Evolutionary conservation across 2,329 filamentous ascomycete species (phyloP).

Genomic region (Fusarium nygamai): DNA sequence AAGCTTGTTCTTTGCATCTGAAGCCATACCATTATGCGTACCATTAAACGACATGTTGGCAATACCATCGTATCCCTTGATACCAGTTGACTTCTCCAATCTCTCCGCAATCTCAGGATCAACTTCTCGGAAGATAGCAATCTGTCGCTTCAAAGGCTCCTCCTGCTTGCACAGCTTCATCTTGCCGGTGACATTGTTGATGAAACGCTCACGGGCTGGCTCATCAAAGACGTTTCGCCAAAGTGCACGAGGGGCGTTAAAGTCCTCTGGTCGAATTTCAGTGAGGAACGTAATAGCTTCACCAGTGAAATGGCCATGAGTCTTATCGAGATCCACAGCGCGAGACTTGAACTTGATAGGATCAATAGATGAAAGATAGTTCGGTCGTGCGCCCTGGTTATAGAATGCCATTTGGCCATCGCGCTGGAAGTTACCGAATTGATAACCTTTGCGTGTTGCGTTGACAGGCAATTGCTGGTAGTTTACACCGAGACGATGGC

Average conservation of each 20-base stretch:
- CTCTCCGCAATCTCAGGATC: slow-evolving; percentile 65
- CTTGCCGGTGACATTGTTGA: slow-evolving; percentile 69
- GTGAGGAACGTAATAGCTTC: slow-evolving; percentile 31
- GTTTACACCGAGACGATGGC: slow-evolving; percentile 71
- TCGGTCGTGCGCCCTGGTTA: slow-evolving; percentile 28
- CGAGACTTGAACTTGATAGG: slow-evolving; percentile 24
- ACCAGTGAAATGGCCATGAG: slow-evolving; percentile 22
- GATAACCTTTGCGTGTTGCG: background rate
- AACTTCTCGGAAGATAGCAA: slow-evolving; percentile 72
- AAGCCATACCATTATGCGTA: slow-evolving; percentile 7
- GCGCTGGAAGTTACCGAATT: slow-evolving; percentile 25
- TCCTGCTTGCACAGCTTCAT: slow-evolving; percentile 67
- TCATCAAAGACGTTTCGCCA: slow-evolving; percentile 21
- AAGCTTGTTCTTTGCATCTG: background rate
- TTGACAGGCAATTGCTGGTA: slow-evolving; percentile 56
- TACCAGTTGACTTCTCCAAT: slow-evolving; percentile 70
- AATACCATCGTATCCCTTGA: slow-evolving; percentile 31
- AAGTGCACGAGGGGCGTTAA: slow-evolving; percentile 9
- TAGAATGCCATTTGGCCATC: slow-evolving; percentile 32
- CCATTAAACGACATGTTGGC: slow-evolving; percentile 6
- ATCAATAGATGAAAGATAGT: slow-evolving; percentile 24
- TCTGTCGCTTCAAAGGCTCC: slow-evolving; percentile 71
- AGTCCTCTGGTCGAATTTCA: slow-evolving; percentile 26
- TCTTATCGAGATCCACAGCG: slow-evolving; percentile 20
- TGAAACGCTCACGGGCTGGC: slow-evolving; percentile 54